These are phyloP conservation scores for Candida rishiriensis DNA, from an alignment of 805 yeast species.

Conservation along the genomic window DNA sequence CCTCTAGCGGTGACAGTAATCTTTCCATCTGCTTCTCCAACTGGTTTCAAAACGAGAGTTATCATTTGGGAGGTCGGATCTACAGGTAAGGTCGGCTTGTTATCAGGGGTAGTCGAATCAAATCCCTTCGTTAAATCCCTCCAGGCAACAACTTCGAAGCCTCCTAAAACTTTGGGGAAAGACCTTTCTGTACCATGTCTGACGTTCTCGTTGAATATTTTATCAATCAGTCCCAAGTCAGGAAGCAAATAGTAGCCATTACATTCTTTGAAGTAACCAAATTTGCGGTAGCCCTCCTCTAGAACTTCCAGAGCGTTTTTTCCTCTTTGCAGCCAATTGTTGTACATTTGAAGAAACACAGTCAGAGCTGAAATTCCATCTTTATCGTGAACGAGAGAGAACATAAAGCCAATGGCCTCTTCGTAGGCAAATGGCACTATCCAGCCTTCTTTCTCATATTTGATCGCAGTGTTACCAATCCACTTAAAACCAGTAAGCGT, in stretches of 20 bases:
- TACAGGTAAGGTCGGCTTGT: conserved; percentile 61
- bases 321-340: conserved; percentile 40
- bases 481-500: conserved; percentile 96
- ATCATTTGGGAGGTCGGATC: conserved; percentile 84
- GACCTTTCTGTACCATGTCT: conserved; percentile 16
- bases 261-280: conserved; percentile 79
- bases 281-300: conserved; percentile 52
- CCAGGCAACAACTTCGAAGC: conserved; percentile 57
- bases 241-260: conserved; percentile 81
- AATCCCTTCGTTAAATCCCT: conserved; percentile 82
- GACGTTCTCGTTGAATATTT: conserved; percentile 49
- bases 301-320: conserved; percentile 46
- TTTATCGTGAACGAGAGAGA: conserved; percentile 77
- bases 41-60: conserved; percentile 47
- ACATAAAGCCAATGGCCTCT: conserved; percentile 96
- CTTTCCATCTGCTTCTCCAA: conserved; percentile 24
- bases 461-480: conserved; percentile 88
- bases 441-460: conserved; percentile 58
- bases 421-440: conserved; percentile 86
- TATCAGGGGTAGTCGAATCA: conserved; percentile 61
- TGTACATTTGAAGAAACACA: conserved; percentile 69
- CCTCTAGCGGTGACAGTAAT: conserved; percentile 86
- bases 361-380: conserved; percentile 85
- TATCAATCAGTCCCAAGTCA: conserved; percentile 44
- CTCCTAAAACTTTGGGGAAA: conserved; percentile 52